Conservation (phyloP, 169 alveolate species). For the Cryptosporidium muris region DNA sequence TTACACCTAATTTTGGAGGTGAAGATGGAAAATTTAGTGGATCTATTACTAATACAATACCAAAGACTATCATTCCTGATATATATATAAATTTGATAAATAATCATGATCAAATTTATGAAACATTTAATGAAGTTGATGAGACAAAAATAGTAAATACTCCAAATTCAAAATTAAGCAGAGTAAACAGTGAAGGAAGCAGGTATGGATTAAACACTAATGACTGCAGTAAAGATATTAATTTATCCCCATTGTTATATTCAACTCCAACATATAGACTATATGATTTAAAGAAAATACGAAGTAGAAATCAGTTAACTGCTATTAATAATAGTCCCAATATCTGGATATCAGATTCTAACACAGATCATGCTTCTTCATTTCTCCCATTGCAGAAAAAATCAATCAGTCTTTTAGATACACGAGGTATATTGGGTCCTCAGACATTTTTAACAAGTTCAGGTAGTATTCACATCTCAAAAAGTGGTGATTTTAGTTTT, state of each 20-base stretch:
- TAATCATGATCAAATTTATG: neutral
- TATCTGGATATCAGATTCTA: neutral
- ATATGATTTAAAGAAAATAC: conserved; percentile 30
- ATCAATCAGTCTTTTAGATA: conserved; percentile 16
- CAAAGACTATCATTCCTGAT: conserved; percentile 17
- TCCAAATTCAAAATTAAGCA: neutral
- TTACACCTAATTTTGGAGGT: conserved; percentile 67
- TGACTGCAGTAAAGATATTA: conserved; percentile 1
- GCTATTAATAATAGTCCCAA: neutral
- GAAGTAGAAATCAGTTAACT: neutral
- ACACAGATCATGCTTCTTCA: neutral
- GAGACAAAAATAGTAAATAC: neutral
- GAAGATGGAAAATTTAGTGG: neutral
- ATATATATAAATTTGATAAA: neutral
- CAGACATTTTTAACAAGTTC: conserved; percentile 20
- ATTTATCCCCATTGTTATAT: conserved; percentile 15
- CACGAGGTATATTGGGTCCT: conserved; percentile 60
- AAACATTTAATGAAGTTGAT: neutral
- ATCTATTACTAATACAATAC: neutral
- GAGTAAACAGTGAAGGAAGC: neutral
- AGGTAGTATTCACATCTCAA: conserved; percentile 29
- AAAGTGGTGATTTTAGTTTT: conserved; percentile 63
- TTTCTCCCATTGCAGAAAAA: neutral
- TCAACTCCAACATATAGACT: conserved; percentile 54
- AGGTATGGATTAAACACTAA: neutral